These are phyloP conservation scores for Antrodiella citrinella DNA, from an alignment of 768 basidiomycete species.

Conservation along the genomic window DNA sequence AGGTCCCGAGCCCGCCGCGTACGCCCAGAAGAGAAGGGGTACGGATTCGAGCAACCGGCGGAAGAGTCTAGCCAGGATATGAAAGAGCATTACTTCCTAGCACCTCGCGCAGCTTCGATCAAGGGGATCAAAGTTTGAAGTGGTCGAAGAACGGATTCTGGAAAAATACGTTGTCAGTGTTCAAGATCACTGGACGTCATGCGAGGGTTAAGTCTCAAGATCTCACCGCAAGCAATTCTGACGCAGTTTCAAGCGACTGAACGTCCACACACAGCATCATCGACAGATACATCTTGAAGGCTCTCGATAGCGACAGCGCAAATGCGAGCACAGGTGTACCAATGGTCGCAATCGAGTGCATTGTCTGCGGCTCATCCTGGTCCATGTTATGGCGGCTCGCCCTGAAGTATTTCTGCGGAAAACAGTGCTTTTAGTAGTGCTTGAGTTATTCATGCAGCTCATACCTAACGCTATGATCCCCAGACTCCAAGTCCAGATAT, in stretches of 20 bases:
- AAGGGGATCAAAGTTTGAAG: constrained; percentile 78
- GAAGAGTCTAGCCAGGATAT: too few species aligned
- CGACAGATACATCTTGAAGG: constrained; percentile 86
- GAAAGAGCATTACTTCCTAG: too few species aligned
- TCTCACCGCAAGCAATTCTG: constrained; percentile 67
- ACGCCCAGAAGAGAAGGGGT: too few species aligned
- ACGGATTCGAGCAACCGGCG: too few species aligned
- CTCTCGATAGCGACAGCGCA: constrained; percentile 62
- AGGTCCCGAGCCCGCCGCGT: too few species aligned
- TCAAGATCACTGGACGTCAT: not conserved
- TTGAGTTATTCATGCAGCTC: too few species aligned
- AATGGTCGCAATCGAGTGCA: constrained; percentile 97
- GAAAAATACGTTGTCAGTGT: not conserved
- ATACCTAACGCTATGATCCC: constrained; percentile 95
- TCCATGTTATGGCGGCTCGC: constrained; percentile 94
- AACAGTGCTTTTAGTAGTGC: too few species aligned
- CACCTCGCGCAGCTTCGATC: constrained; percentile 88
- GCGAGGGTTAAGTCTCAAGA: not conserved
- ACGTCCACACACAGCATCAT: constrained; percentile 90
- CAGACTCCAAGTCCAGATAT: constrained; percentile 97
- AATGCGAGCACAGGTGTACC: constrained; percentile 96
- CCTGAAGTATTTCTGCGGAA: constrained; percentile 99
- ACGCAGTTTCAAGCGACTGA: constrained; percentile 86
- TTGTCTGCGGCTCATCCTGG: constrained; percentile 92
- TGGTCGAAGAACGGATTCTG: constrained; percentile 88